phyloP scores from a whole-genome alignment of 371 early-diverging fungal genomes.

The Zopfochytrium polystomum region DNA sequence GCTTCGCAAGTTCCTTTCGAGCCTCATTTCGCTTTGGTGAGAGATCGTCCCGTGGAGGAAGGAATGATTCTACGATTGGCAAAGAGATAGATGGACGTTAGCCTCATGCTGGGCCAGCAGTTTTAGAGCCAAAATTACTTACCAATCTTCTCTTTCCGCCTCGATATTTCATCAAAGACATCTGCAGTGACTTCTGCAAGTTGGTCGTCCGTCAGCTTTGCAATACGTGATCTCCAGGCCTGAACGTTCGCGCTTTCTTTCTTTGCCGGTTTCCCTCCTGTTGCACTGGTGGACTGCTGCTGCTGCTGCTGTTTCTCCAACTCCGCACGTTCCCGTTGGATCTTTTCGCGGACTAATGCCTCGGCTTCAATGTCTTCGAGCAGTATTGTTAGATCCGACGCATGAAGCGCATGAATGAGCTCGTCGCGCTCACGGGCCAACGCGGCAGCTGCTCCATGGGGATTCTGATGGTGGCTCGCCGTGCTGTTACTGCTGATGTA shows the following conservation, averaged over 20 bases:
- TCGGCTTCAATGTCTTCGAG: too few relatives aligned
- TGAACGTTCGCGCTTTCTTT: conserved; percentile 21
- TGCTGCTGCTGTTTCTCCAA: not conserved
- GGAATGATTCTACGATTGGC: conserved; percentile 14
- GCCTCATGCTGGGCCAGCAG: not conserved
- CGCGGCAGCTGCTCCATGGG: too few relatives aligned
- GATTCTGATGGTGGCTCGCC: too few relatives aligned
- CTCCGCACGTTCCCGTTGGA: not conserved
- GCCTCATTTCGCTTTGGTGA: conserved; percentile 32
- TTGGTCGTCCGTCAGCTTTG: conserved; percentile 29
- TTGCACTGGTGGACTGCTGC: conserved; percentile 2
- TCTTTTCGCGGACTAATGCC: too few relatives aligned
- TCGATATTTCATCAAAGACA: conserved; percentile 29
- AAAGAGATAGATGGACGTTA: not conserved
- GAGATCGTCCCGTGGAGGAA: conserved; percentile 23
- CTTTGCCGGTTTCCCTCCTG: conserved; percentile 5
- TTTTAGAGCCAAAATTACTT: conserved; percentile 1
- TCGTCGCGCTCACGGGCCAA: too few relatives aligned
- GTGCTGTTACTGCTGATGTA: not conserved
- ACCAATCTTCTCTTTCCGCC: conserved; percentile 30
- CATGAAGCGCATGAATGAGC: too few relatives aligned
- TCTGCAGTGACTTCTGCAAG: conserved; percentile 29
- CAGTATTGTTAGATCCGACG: too few relatives aligned
- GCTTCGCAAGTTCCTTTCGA: conserved; percentile 26
- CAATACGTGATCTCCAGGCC: conserved; percentile 28